A percentile compares a stretch with the other conserved stretches of the same genome.
These are phyloP conservation scores for Penicillium robsamsonii DNA, from an alignment of 495 filamentous ascomycete species.

Conservation along the genomic window DNA sequence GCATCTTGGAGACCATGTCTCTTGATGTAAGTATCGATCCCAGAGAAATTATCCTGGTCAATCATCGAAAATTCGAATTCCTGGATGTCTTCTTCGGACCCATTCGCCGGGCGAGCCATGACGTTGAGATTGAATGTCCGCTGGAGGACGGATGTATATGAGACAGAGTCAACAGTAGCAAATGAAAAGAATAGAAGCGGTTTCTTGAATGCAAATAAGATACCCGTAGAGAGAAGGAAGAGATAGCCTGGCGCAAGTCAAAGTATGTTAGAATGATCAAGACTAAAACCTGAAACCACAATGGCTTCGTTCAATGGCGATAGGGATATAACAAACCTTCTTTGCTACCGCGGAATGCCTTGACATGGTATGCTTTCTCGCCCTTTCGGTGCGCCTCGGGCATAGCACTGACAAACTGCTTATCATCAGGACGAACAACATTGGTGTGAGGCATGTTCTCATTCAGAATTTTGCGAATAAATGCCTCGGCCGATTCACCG, in stretches of 20 bases:
- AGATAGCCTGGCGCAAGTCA: slow-evolving; percentile 61
- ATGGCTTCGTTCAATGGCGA: neutral
- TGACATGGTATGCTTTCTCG: slow-evolving; percentile 89
- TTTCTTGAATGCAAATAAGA: slow-evolving; percentile 95
- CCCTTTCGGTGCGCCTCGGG: slow-evolving; percentile 82
- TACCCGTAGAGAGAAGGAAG: slow-evolving; percentile 82
- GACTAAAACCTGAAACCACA: neutral
- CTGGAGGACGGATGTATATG: slow-evolving; percentile 86
- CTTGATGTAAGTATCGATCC: slow-evolving; percentile 83
- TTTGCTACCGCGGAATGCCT: slow-evolving; percentile 88
- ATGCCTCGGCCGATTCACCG: slow-evolving; percentile 59
- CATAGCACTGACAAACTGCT: slow-evolving; percentile 73
- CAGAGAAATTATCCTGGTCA: slow-evolving; percentile 78
- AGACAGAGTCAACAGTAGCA: slow-evolving; percentile 72
- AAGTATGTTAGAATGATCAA: slow-evolving; percentile 5
- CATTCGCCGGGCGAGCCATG: slow-evolving; percentile 46
- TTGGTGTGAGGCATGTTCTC: slow-evolving; percentile 54
- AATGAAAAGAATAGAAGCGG: slow-evolving; percentile 84
- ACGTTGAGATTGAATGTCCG: slow-evolving; percentile 92
- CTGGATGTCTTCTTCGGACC: slow-evolving; percentile 49
- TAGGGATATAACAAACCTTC: slow-evolving; percentile 55
- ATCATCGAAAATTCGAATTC: slow-evolving; percentile 86
- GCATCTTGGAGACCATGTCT: slow-evolving; percentile 81
- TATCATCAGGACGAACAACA: slow-evolving; percentile 67
- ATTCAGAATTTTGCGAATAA: slow-evolving; percentile 64